Evolutionary conservation across 192 early-diverging fungal genomes (phyloP).

Genomic region (Entomortierella lignicola): DNA sequence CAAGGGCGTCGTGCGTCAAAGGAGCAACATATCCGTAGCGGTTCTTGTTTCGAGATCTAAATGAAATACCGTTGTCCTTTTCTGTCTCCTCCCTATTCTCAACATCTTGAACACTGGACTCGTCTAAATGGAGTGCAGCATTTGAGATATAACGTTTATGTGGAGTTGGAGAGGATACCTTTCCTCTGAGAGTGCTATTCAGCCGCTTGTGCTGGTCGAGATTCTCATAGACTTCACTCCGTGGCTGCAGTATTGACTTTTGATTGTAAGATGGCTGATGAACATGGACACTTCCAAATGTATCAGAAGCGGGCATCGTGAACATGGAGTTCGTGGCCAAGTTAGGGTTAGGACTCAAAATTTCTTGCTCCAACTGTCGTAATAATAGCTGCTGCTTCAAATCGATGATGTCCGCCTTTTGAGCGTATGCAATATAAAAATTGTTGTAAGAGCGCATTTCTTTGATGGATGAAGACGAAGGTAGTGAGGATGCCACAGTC

Average conservation of each 20-base stretch:
- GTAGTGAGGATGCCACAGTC: not conserved
- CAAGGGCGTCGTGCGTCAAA: constrained; percentile 34
- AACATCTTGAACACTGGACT: not conserved
- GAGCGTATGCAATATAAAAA: constrained; percentile 40
- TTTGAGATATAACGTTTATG: not conserved
- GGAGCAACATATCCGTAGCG: constrained; percentile 11
- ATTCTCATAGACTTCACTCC: not conserved
- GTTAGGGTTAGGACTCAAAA: constrained; percentile 33
- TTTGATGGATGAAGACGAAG: constrained; percentile 16
- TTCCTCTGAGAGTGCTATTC: constrained; percentile 9
- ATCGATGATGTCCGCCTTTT: constrained; percentile 39
- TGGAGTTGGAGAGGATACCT: constrained; percentile 13
- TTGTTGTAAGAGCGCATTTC: constrained; percentile 50
- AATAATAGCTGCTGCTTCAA: constrained; percentile 30
- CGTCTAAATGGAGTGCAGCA: not conserved
- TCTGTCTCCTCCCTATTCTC: not conserved
- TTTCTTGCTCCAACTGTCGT: constrained; percentile 30
- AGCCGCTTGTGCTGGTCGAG: not conserved
- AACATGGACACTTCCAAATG: not conserved
- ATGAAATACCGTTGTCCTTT: not conserved
- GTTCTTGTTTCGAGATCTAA: constrained; percentile 1
- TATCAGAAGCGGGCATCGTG: not conserved
- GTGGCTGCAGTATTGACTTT: not conserved
- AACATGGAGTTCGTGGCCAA: constrained; percentile 16
- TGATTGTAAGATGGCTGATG: not conserved